These are phyloP conservation scores for Camellia lanceoleosa DNA, from an alignment of 148 eudicot genomes.

Conservation along the genomic window DNA sequence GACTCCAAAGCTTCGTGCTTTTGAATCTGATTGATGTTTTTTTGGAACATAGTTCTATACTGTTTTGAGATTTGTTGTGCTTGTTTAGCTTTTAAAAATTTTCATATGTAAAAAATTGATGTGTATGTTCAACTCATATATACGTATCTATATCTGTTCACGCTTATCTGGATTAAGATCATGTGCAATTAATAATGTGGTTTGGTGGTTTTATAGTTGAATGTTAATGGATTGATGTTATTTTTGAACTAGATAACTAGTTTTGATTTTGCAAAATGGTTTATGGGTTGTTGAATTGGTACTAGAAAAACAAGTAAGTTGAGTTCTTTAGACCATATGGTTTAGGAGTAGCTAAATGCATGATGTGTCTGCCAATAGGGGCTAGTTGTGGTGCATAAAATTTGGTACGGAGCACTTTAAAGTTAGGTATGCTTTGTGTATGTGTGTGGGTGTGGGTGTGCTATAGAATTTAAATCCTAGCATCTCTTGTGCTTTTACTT, in stretches of 20 bases:
- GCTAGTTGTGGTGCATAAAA: not conserved
- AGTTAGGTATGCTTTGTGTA: not conserved
- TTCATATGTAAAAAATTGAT: not conserved
- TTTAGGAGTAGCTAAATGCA: not conserved
- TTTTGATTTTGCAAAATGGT: not conserved
- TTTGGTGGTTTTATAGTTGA: not conserved
- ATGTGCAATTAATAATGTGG: not conserved
- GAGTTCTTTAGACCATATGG: not conserved
- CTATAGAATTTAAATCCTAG: not conserved
- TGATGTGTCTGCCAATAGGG: not conserved
- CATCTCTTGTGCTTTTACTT: not conserved
- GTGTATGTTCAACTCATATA: not conserved
- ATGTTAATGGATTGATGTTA: not conserved
- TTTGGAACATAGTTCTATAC: too few species aligned
- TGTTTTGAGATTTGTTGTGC: not conserved
- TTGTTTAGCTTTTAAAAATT: not conserved
- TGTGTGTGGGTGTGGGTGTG: too few species aligned
- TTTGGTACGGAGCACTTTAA: not conserved
- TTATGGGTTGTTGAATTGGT: not conserved
- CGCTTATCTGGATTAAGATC: not conserved
- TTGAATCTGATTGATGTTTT: not conserved
- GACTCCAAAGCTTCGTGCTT: not conserved
- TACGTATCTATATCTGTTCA: not conserved
- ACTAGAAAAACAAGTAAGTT: not conserved
- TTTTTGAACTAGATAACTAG: not conserved